These are phyloP conservation scores for Rhodotorula kratochvilovae DNA, from an alignment of 768 basidiomycete genomes.

Conservation along the genomic window DNA sequence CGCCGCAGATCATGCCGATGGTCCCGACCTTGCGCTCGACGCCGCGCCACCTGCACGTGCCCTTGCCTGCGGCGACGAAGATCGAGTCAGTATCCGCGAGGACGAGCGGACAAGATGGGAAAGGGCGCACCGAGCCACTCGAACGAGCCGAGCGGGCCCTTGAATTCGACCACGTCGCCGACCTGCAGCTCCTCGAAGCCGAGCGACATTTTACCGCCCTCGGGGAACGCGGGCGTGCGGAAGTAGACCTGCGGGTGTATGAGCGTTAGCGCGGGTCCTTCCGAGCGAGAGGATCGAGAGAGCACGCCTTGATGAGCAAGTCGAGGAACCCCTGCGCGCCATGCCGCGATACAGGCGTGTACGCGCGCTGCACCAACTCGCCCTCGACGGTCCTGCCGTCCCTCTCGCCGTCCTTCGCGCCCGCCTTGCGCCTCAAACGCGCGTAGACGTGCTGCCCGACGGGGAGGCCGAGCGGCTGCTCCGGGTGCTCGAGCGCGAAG, in stretches of 20 bases:
- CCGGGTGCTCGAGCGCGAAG: slow-evolving; percentile 52
- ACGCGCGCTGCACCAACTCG: slow-evolving; percentile 58
- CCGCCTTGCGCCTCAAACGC: slow-evolving; percentile 51
- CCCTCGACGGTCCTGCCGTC: slow-evolving; percentile 40
- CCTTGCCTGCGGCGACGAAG: slow-evolving; percentile 25
- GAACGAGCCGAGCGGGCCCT: slow-evolving; percentile 61
- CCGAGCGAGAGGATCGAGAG: not conserved
- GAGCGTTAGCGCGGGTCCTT: not conserved
- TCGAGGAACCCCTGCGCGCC: slow-evolving; percentile 55
- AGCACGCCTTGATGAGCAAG: slow-evolving; percentile 51
- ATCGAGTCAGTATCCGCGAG: not conserved
- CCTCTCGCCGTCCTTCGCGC: not conserved
- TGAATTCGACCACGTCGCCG: slow-evolving; percentile 57
- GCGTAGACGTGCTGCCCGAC: slow-evolving; percentile 62
- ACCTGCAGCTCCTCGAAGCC: slow-evolving; percentile 54
- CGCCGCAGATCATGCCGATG: slow-evolving; percentile 59
- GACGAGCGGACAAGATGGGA: not conserved
- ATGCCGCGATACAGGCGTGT: slow-evolving; percentile 57
- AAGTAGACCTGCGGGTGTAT: slow-evolving; percentile 29
- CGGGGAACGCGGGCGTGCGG: slow-evolving; percentile 37
- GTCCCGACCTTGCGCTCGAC: slow-evolving; percentile 48
- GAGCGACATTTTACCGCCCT: slow-evolving; percentile 57
- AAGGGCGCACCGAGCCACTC: slow-evolving; percentile 52
- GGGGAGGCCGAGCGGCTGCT: slow-evolving; percentile 56
- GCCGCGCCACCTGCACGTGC: slow-evolving; percentile 50